These are phyloP conservation scores for Fusarium hainanense DNA, from an alignment of 2,329 filamentous ascomycete species.

Conservation along the genomic window DNA sequence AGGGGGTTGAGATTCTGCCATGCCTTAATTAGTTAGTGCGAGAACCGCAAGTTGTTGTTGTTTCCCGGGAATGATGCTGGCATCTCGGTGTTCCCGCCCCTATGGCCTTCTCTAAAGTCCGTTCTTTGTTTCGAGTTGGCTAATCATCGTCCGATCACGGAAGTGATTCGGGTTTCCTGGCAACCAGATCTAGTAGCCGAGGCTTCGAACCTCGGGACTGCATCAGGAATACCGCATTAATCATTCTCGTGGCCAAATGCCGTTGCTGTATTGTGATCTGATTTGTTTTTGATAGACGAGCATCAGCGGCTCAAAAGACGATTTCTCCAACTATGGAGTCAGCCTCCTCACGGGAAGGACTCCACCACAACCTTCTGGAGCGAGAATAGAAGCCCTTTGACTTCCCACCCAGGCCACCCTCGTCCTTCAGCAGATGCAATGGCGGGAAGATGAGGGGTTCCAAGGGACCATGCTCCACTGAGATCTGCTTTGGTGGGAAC, in stretches of 20 bases:
- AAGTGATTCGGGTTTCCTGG: constrained; percentile 21
- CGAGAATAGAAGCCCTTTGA: constrained; percentile 46
- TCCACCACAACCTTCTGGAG: constrained; percentile 48
- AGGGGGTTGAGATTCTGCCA: constrained; percentile 17
- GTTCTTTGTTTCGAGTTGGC: constrained; percentile 35
- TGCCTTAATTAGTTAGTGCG: constrained; percentile 29
- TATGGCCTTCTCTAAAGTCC: constrained; percentile 34
- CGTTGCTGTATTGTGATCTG: constrained; percentile 8
- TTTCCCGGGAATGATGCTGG: constrained; percentile 45
- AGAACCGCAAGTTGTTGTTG: constrained; percentile 22
- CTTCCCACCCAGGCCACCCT: constrained; percentile 42
- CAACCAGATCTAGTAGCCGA: constrained; percentile 16
- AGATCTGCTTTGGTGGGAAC: constrained; percentile 46
- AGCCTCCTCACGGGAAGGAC: constrained; percentile 46
- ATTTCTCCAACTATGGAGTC: constrained; percentile 46
- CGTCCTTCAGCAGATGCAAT: constrained; percentile 44
- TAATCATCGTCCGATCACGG: constrained; percentile 40
- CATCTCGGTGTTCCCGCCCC: constrained; percentile 46
- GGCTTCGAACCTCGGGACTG: constrained; percentile 6
- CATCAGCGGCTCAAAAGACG: constrained; percentile 44
- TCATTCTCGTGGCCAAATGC: neutral
- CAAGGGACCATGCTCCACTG: constrained; percentile 44
- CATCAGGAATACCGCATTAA: neutral
- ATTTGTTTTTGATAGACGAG: constrained; percentile 32
- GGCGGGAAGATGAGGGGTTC: constrained; percentile 47